A percentile compares a stretch with the other conserved stretches of the same genome.
These are phyloP conservation scores for Picea engelmannii DNA, from an alignment of 83 land plant species.

Conservation along the genomic window DNA sequence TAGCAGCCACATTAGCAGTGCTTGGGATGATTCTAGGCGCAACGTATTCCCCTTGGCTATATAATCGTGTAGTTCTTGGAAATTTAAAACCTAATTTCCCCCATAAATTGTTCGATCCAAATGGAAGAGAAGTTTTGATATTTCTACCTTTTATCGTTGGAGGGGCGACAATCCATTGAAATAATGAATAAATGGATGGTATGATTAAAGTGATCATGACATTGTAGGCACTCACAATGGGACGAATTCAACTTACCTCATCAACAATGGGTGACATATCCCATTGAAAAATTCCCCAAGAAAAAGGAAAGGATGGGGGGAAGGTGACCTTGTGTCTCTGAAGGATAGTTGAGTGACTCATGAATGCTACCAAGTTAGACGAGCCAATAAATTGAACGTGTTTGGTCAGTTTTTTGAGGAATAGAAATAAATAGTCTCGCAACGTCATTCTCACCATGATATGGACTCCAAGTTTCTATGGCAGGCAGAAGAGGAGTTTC, in stretches of 20 bases:
- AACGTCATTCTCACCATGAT: neutral
- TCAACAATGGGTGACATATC: neutral
- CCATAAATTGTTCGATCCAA: too few relatives aligned
- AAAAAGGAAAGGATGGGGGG: neutral
- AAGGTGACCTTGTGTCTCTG: neutral
- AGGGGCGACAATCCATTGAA: too few relatives aligned
- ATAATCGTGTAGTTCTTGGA: too few relatives aligned
- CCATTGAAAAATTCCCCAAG: too few relatives aligned
- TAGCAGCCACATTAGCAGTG: too few relatives aligned
- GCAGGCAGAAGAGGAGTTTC: neutral
- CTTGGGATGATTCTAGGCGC: conserved; percentile 6
- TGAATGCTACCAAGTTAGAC: neutral
- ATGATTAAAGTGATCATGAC: neutral
- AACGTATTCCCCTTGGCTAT: too few relatives aligned
- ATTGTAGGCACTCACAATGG: neutral
- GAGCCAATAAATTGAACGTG: neutral
- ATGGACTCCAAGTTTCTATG: conserved; percentile 6
- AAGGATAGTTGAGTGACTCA: conserved; percentile 5
- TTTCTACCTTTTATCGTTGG: too few relatives aligned
- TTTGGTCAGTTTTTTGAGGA: neutral
- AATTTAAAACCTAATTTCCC: too few relatives aligned
- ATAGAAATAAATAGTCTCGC: neutral
- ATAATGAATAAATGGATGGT: neutral
- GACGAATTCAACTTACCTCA: neutral
- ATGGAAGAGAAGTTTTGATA: too few relatives aligned